Evolutionary conservation across 345 rosid genomes (phyloP).

Genomic region (Eucalyptus pumila): DNA sequence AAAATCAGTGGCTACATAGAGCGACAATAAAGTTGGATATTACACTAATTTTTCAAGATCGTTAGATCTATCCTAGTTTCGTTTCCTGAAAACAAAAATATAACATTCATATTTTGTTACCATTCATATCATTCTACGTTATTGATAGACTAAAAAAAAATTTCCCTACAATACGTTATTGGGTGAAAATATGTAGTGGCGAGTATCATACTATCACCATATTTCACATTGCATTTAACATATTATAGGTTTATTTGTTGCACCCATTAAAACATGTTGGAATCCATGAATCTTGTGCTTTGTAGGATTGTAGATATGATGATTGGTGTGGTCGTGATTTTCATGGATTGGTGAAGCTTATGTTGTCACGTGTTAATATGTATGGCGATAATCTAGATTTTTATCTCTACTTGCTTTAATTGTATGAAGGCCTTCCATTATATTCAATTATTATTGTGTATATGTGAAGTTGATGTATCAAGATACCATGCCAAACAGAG

Average conservation of each 20-base stretch:
- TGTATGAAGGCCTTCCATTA: background rate
- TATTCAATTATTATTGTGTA: background rate
- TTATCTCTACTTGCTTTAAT: background rate
- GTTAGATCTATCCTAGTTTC: no score
- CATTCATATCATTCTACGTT: no score
- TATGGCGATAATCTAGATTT: background rate
- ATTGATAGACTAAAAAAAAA: background rate
- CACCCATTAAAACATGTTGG: background rate
- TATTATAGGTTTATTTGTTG: background rate
- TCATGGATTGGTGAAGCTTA: background rate
- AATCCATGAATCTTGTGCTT: background rate
- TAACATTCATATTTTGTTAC: background rate
- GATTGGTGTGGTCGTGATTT: background rate
- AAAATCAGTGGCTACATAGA: background rate
- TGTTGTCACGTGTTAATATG: background rate
- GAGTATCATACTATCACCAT: background rate
- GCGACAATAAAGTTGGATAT: background rate
- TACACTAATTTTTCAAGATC: background rate
- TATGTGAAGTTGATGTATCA: background rate
- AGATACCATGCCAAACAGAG: background rate
- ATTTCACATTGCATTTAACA: background rate
- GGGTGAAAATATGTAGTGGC: rapidly evolving
- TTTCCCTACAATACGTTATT: rapidly evolving
- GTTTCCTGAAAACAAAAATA: no score
- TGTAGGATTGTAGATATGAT: background rate